Percentiles rank a stretch among this genome's conserved stretches.
Evolutionary conservation across 306 rosid genomes (phyloP).

Genomic region (Vicia sativa): DNA sequence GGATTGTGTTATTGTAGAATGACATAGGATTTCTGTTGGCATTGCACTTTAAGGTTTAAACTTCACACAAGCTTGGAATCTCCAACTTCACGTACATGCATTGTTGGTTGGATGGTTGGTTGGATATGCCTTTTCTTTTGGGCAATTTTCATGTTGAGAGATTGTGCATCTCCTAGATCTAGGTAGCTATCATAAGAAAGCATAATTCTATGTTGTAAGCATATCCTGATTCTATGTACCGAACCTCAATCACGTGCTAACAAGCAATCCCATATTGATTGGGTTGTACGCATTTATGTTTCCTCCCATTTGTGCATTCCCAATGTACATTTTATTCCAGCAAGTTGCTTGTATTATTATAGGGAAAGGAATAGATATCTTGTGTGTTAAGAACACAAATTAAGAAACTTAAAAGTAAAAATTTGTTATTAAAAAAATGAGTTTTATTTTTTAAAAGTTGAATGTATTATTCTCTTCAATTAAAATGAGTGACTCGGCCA

Average conservation of each 20-base stretch:
- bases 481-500: no score
- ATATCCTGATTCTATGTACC: constrained; percentile 25
- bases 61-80: constrained; percentile 15
- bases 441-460: no score
- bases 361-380: no score
- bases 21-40: constrained; percentile 18
- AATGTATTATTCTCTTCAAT: no score
- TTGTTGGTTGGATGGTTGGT: constrained; percentile 27
- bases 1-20: not conserved
- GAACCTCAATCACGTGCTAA: constrained; percentile 27
- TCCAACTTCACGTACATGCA: constrained; percentile 21
- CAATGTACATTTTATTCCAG: constrained; percentile 10
- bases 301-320: constrained; percentile 8
- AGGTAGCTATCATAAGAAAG: constrained; percentile 7
- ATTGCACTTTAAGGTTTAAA: constrained; percentile 12
- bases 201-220: constrained; percentile 14
- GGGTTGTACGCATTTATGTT: constrained; percentile 16
- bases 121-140: not conserved
- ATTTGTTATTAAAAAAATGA: no score
- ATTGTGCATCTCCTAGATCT: not conserved
- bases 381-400: no score
- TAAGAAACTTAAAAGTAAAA: no score
- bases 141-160: not conserved
- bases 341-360: not conserved
- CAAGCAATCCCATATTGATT: not conserved